Evolutionary conservation across 345 rosid genomes (phyloP), one percentile per base, ranked within the genome.

Genomic region (Pelargonium nanum): DNA sequence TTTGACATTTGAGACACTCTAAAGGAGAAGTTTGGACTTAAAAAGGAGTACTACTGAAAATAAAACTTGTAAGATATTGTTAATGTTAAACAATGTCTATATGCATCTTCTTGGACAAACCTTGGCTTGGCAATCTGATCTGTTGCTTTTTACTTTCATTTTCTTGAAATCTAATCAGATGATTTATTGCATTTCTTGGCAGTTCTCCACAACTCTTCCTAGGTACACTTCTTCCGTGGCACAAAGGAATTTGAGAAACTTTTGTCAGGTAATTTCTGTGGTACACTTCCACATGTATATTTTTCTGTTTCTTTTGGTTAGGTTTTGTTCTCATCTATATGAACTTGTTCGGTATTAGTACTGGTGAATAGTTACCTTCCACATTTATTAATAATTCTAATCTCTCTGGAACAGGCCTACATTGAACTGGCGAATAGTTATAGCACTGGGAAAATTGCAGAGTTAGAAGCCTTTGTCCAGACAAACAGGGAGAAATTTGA

Each of bases 141-240:
- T 15, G 26, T 56, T 24, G 19, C 19, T 16, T 8, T 56, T 25
- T 53, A 17, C n/a, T n/a, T 15, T 40, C 48, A 19, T 65, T 63
- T 25, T 19, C 28, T 28, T 67, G 58, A 34, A 5, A 53, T 22
- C 48, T 30, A 24, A 54, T 66, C 58, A 58, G 53, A n/a, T 53
- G 65, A 55, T 65, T 59, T 64, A 26, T 69, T 53, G 69, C 40
- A 24, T 56, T 56, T 52, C 71, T 63, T 57, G 52, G 12, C 85
- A 93, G 99, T 83, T 80, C 73, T 79, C 82, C 59, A 67, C 73
- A 65, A 83, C 65, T 71, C 96, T 89, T 60, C 96, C 96, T 32
- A 93, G 89, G 78, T 93, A 89, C 26, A 71, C 96, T 67, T 89
- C 97, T 65, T 67, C 87, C 60, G 75, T 77, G 59, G 94, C 87